These are phyloP conservation scores for Luvunga scandens DNA, from an alignment of 345 rosid species.

Conservation along the genomic window DNA sequence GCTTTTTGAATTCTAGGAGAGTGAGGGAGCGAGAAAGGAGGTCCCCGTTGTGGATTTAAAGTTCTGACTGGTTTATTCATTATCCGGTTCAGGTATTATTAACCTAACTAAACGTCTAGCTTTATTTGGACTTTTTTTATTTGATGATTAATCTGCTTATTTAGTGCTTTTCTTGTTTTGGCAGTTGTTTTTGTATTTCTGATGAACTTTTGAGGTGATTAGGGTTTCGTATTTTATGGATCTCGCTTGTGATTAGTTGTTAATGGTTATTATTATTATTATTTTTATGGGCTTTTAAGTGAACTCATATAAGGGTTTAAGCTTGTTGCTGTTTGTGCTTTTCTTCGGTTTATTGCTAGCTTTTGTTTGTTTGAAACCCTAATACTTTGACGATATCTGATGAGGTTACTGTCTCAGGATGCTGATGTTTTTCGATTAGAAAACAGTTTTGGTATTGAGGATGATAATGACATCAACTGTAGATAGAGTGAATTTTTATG, in stretches of 20 bases:
- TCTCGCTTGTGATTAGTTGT: not conserved
- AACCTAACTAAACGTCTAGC: not conserved
- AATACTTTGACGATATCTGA: not conserved
- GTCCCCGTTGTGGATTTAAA: not conserved
- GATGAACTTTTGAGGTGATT: not conserved
- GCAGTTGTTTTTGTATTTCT: slow-evolving; percentile 8
- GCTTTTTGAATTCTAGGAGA: not conserved
- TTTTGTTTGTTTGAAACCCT: not conserved
- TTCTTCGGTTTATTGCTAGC: not conserved
- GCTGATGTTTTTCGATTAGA: not conserved
- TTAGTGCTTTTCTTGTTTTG: slow-evolving; percentile 3
- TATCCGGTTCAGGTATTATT: slow-evolving; percentile 24
- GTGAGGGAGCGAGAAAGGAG: slow-evolving; percentile 24
- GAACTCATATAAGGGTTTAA: not conserved
- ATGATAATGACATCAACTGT: not conserved
- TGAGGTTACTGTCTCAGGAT: not conserved
- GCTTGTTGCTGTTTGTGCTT: not conserved
- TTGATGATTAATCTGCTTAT: slow-evolving; percentile 20
- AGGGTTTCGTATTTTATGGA: not conserved
- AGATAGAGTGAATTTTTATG: not conserved
- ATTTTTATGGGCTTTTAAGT: not conserved
- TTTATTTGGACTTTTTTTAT: not conserved
- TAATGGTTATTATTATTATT: not conserved
- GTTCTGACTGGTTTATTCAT: slow-evolving; percentile 3
- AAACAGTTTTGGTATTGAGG: not conserved